Base-by-base conservation (phyloP, 179 eudicot genomes). In the Kewa caespitosa region DNA sequence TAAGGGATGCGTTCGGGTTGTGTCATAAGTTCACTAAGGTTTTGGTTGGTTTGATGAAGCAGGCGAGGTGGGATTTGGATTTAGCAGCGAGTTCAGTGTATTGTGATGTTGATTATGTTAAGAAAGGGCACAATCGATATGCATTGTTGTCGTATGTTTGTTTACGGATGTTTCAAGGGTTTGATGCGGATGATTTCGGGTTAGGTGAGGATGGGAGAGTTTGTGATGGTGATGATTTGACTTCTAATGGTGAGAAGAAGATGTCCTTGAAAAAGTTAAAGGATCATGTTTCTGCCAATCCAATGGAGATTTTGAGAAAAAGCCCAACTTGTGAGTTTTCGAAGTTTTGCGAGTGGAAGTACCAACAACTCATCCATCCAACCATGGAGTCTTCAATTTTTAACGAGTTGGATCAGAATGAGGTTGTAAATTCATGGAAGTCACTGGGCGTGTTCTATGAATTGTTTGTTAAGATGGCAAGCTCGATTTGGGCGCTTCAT, bases 401-500 rank as follows among this genome's bases (percentile, higher is more conserved):
- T 59, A 84, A 76, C 48, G 83, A 86, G 72, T 83, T 91, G 76
- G 91, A 90, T 43, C 62, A 65, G 75, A 85, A 89, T 71, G 93
- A 89, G 52, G 88, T 39, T 20, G 70, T 94, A 62, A 87, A 78
- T 69, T 92, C 97, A 0, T 92, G 98, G 98, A 90, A 84, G 61
- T 92, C 98, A 7, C 64, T 91, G 84, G 82, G 87, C 36, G 89
- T 80, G 4, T 92, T 94, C 74, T 92, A 94, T 41, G 97, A 90
- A 79, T 80, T 85, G 60, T 94, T 89, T 71, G 88, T 94, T 22
- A 90, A 86, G 78, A 92, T 92, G 97, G 85, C 93, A 1, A 92
- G 97, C 87, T 85, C 97, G 2, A 62, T 92, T 34, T 94, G 98
- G 98, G 81, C 91, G 75, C 90, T 94, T 65, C 96, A 94, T 71